Evolutionary conservation across 441 rosid species (phyloP).

Genomic region (Syzygium syzygioides): DNA sequence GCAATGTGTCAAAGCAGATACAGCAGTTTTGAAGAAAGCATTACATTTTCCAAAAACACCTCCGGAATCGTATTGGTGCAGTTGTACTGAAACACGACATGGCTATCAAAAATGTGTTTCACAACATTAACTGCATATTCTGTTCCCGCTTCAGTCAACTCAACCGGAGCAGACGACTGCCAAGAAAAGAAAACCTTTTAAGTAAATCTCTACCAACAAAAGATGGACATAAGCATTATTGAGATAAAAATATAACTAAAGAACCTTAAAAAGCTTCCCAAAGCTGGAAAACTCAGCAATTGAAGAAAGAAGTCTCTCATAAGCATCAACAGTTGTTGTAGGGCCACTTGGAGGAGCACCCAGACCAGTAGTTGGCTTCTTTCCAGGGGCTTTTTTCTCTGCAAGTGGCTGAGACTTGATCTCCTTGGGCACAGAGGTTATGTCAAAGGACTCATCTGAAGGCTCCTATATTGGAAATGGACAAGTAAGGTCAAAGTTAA

Average conservation of each 20-base stretch:
- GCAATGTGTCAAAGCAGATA: neutral
- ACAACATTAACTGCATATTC: constrained; percentile 94
- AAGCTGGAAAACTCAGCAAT: constrained; percentile 74
- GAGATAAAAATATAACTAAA: neutral
- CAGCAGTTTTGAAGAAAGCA: constrained; percentile 8
- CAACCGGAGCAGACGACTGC: constrained; percentile 88
- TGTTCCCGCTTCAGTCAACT: constrained; percentile 97
- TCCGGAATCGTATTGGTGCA: constrained; percentile 96
- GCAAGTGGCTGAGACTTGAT: constrained; percentile 83
- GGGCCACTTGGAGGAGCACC: constrained; percentile 62
- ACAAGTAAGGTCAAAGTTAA: constrained; percentile 16
- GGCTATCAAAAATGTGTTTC: constrained; percentile 81
- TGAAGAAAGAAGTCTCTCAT: constrained; percentile 74
- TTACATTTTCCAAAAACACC: constrained; percentile 89
- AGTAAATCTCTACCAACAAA: neutral
- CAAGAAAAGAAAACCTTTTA: constrained; percentile 8
- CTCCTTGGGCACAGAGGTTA: constrained; percentile 80
- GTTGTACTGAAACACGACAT: constrained; percentile 91
- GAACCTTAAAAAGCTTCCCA: constrained; percentile 93
- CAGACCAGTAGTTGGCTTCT: constrained; percentile 72
- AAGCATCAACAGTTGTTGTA: constrained; percentile 65
- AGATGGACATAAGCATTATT: neutral
- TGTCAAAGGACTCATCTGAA: constrained; percentile 74
- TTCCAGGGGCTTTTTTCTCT: constrained; percentile 90
- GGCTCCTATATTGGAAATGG: constrained; percentile 53